Conservation (phyloP, 2,329 filamentous ascomycete species). For the Aureobasidium mangrovei region DNA sequence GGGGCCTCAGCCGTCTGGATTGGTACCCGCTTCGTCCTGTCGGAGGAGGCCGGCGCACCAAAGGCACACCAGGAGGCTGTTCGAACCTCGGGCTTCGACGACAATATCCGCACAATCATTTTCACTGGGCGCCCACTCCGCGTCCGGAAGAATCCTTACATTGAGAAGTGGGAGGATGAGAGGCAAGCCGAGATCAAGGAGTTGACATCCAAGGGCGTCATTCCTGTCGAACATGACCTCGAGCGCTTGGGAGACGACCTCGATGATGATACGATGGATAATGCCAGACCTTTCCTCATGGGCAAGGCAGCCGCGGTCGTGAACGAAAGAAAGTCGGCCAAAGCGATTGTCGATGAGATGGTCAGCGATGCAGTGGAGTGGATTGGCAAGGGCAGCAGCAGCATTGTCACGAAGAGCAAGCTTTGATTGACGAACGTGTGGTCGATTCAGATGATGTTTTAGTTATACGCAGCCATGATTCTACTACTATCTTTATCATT, state of each 20-base stretch:
- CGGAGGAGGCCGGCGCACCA: slow-evolving; percentile 88
- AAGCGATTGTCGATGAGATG: slow-evolving; percentile 89
- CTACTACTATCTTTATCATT: not conserved
- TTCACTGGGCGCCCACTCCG: slow-evolving; percentile 94
- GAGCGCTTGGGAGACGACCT: slow-evolving; percentile 62
- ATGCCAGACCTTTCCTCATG: slow-evolving; percentile 88
- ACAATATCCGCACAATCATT: slow-evolving; percentile 95
- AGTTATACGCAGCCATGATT: not conserved
- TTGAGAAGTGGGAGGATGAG: slow-evolving; percentile 92
- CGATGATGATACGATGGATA: slow-evolving; percentile 81
- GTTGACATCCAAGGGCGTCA: slow-evolving; percentile 76
- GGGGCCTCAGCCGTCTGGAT: slow-evolving; percentile 92
- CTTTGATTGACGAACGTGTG: slow-evolving; percentile 18
- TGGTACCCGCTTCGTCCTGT: slow-evolving; percentile 89
- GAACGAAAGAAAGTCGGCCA: slow-evolving; percentile 84
- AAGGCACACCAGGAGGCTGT: slow-evolving; percentile 94
- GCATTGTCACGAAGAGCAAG: slow-evolving; percentile 28
- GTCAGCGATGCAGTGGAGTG: slow-evolving; percentile 59
- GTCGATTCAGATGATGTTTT: not conserved
- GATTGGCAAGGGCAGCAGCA: slow-evolving; percentile 22
- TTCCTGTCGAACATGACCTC: slow-evolving; percentile 90
- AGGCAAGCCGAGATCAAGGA: slow-evolving; percentile 84
- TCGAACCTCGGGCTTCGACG: slow-evolving; percentile 81
- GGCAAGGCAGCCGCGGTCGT: slow-evolving; percentile 92
- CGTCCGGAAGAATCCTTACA: slow-evolving; percentile 89